Evolutionary conservation across 202 grass and related monocot genomes (phyloP).

Genomic region (Sporobolus alterniflorus): DNA sequence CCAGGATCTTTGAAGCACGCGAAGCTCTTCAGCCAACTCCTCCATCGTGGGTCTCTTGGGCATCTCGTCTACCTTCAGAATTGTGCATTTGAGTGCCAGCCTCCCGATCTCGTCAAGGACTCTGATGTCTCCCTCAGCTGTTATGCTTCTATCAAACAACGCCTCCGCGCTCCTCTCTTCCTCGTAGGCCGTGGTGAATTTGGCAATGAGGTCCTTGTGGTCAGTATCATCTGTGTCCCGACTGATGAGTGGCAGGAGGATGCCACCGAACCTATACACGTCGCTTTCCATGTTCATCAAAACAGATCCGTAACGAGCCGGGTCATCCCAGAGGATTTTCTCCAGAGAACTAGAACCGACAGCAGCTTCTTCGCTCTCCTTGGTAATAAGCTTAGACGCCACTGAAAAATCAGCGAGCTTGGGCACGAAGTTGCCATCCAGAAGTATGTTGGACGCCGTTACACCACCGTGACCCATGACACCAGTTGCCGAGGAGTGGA

Average conservation of each 20-base stretch:
- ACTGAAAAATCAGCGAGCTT: slow-evolving; percentile 58
- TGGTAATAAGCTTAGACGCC: slow-evolving; percentile 50
- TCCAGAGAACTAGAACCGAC: slow-evolving; percentile 25
- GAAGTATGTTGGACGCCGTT: slow-evolving; percentile 53
- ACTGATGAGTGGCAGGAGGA: slow-evolving; percentile 48
- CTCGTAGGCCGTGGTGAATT: slow-evolving; percentile 11
- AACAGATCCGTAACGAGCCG: slow-evolving; percentile 31
- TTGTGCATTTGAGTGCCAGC: slow-evolving; percentile 25
- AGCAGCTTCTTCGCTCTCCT: slow-evolving; percentile 16
- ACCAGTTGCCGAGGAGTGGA: slow-evolving; percentile 33
- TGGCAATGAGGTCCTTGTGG: slow-evolving; percentile 1
- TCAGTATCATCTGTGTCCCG: neutral
- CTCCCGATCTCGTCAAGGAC: slow-evolving; percentile 28
- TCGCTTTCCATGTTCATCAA: slow-evolving; percentile 53
- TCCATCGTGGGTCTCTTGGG: slow-evolving; percentile 14
- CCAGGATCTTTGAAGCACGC: slow-evolving; percentile 4
- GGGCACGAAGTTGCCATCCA: slow-evolving; percentile 49
- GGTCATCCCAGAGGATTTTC: slow-evolving; percentile 12
- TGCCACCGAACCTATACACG: slow-evolving; percentile 64
- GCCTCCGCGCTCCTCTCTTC: neutral
- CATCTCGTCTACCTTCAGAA: neutral
- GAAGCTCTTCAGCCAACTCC: neutral
- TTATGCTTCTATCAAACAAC: slow-evolving; percentile 14
- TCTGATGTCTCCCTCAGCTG: neutral
- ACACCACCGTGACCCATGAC: slow-evolving; percentile 55